phyloP scores from a whole-genome alignment of 1,284 basidiomycete species.

The Pyrrhoderma lamaoense region DNA sequence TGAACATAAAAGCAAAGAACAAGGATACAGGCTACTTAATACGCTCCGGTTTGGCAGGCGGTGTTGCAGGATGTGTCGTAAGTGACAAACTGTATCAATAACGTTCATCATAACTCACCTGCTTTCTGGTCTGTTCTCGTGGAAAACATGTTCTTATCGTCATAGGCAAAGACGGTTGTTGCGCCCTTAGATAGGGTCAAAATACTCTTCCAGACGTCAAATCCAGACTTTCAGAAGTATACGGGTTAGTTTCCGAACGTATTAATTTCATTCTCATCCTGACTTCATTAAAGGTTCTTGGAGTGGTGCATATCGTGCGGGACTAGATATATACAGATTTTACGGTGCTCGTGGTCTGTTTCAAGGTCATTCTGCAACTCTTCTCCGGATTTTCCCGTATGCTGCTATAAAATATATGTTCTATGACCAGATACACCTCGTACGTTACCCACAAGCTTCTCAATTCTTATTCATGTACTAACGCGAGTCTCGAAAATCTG shows the following conservation, averaged over 20 bases:
- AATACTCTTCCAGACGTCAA: constrained; percentile 97
- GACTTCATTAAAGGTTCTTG: constrained; percentile 53
- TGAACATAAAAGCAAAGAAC: constrained; percentile 38
- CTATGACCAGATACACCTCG: constrained; percentile 83
- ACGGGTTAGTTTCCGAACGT: constrained; percentile 49
- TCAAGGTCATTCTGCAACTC: constrained; percentile 93
- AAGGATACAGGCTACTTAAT: constrained; percentile 70
- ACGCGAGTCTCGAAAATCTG: too few species aligned
- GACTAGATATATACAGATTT: constrained; percentile 69
- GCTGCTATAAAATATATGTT: constrained; percentile 98
- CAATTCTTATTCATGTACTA: too few species aligned
- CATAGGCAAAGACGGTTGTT: constrained; percentile 91
- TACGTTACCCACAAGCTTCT: constrained; percentile 30
- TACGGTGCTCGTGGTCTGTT: constrained; percentile 78
- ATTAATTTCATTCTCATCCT: too few species aligned
- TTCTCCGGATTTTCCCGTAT: constrained; percentile 85
- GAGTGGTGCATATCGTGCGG: constrained; percentile 81
- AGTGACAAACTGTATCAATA: constrained; percentile 29
- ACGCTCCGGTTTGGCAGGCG: constrained; percentile 84
- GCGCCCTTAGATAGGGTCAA: constrained; percentile 98
- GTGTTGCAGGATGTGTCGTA: constrained; percentile 89
- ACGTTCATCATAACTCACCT: neutral
- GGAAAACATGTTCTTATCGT: constrained; percentile 1
- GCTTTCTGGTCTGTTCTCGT: constrained; percentile 3
- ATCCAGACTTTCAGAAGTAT: constrained; percentile 92